Evolutionary conservation across 495 filamentous ascomycete species (phyloP), one percentile per base, ranked within the genome.

Genomic region (Hypoxylon perforatum): DNA sequence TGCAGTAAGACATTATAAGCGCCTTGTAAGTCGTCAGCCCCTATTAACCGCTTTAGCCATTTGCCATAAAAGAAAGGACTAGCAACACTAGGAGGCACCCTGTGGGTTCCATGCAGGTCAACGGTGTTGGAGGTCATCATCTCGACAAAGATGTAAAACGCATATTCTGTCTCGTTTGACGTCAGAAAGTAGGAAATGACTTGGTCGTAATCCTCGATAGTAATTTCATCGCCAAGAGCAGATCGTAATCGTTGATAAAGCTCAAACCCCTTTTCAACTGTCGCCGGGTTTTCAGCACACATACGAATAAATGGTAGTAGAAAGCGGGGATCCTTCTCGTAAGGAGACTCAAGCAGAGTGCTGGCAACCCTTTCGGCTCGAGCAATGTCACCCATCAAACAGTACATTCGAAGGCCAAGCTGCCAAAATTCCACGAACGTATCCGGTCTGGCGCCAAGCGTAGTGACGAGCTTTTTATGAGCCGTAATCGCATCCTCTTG

Each of bases 31-130:
- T 92, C 85, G 5, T 87, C 89, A 69, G 87, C 86, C 23, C 89
- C 90, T 60, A 94, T 88, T 1, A 94, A 82, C 39, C 91, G 88
- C 75, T 92, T 93, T 70, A 93, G 81, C 91, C 90, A 94, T 66
- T 87, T 92, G 11, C 88, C 91, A 63, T 89, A 88, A 75, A 94
- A 94, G 76, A 90, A 93, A 39, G 90, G 87, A 69, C 91, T 93
- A 50, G 89, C 86, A 49, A 91, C 86, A 22, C 77, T 78, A 8
- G 84, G 78, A 6, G 91, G 90, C 17, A 92, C 70, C 39, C 66
- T 68, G 67, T 81, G 69, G 78, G 77, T 72, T 18, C 74, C 75
- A 21, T 67, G 67, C 22, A 80, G 62, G 48, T 83, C 76, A 48
- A 83, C 49, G 19, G 82, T 75, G 1, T 84, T 84, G 0, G 85